Evolutionary conservation across 495 filamentous ascomycete species (phyloP).

Genomic region (Chaetomidium leptoderma): DNA sequence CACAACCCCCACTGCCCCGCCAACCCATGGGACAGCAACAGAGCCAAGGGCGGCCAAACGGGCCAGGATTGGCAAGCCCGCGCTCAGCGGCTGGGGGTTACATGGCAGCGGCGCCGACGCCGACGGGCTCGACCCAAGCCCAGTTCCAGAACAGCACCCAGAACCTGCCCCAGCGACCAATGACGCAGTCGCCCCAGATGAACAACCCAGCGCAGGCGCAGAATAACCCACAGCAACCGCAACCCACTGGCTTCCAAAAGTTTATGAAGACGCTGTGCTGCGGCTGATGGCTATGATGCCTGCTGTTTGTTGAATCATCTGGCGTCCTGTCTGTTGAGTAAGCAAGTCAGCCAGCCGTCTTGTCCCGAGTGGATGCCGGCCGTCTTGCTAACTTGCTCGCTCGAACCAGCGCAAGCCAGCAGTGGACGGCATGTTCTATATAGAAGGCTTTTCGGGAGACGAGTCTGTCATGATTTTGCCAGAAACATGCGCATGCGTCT

Average conservation of each 20-base stretch:
- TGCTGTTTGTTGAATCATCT: slow-evolving; percentile 16
- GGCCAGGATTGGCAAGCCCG: slow-evolving; percentile 64
- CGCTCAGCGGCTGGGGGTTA: slow-evolving; percentile 69
- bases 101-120: slow-evolving; percentile 54
- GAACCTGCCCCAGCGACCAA: slow-evolving; percentile 68
- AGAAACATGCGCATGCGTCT: slow-evolving; percentile 21
- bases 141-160: slow-evolving; percentile 88
- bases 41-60: slow-evolving; percentile 84
- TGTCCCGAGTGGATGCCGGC: background rate
- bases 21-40: slow-evolving; percentile 67
- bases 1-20: slow-evolving; percentile 81
- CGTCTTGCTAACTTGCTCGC: slow-evolving; percentile 10
- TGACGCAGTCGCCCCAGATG: slow-evolving; percentile 52
- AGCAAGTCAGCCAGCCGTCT: slow-evolving; percentile 3
- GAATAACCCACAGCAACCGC: slow-evolving; percentile 42
- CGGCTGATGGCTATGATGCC: slow-evolving; percentile 48
- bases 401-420: slow-evolving; percentile 1
- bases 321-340: slow-evolving; percentile 18
- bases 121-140: slow-evolving; percentile 77
- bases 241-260: slow-evolving; percentile 61
- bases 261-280: slow-evolving; percentile 81
- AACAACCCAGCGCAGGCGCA: slow-evolving; percentile 40
- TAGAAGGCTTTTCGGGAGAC: slow-evolving; percentile 24
- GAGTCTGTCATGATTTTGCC: slow-evolving; percentile 31
- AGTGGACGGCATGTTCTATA: slow-evolving; percentile 22